A percentile compares a stretch with the other conserved stretches of the same genome.
phyloP scores from a whole-genome alignment of 306 rosid genomes.

The Betula pendula region DNA sequence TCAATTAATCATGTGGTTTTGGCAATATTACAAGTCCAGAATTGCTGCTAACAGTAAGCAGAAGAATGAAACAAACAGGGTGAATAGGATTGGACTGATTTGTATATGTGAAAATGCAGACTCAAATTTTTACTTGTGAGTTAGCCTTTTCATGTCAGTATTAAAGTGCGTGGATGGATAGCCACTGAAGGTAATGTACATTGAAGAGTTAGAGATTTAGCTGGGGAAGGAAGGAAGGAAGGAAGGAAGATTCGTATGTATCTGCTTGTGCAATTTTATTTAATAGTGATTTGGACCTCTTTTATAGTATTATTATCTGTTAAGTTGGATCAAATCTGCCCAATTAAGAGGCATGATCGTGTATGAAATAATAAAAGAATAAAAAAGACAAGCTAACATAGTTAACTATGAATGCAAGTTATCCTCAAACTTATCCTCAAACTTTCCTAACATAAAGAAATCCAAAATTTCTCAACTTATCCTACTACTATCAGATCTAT shows the following conservation, averaged over 20 bases:
- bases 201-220: constrained; percentile 47
- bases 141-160: constrained; percentile 34
- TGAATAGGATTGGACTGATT: constrained; percentile 49
- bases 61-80: constrained; percentile 40
- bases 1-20: constrained; percentile 74
- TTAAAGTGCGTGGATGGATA: constrained; percentile 40
- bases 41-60: constrained; percentile 73
- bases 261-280: constrained; percentile 20
- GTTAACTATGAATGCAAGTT: no score
- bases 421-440: no score
- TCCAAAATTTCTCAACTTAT: no score
- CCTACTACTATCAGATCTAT: no score
- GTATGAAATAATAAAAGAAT: no score
- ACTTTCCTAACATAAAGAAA: no score
- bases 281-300: not conserved
- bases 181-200: constrained; percentile 58
- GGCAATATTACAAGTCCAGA: constrained; percentile 93
- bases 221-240: no score
- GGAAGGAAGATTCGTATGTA: constrained; percentile 25
- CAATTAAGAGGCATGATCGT: no score
- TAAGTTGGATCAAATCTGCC: no score
- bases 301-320: no score
- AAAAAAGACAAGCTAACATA: no score
- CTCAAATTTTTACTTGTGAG: constrained; percentile 50
- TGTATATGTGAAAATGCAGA: constrained; percentile 37